Evolutionary conservation across 164 flowering plant species (phyloP), one percentile per base, ranked within the genome.

Genomic region (Buxus sempervirens): DNA sequence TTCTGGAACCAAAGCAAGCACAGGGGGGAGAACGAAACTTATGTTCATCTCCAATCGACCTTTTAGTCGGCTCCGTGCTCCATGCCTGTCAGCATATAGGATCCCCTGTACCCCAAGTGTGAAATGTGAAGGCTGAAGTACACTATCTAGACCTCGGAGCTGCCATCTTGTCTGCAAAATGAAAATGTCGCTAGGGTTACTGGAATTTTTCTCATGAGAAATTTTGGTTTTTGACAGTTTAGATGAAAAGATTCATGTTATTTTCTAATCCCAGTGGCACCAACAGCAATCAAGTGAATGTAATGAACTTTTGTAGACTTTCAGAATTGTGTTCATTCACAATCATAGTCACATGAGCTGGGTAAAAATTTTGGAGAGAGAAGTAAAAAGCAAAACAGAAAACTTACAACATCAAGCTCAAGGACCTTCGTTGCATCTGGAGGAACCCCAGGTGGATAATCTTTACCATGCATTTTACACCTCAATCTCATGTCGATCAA

Each of bases 381-480:
- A 32, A 3, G 38, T 7, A 32, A 3, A 32, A 32, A 32, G 38
- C n/a, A n/a, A n/a, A n/a, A n/a, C n/a, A n/a, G n/a, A n/a, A 38
- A 45, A 68, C 86, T 84, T 82, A 90, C 98, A 62, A 88, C 81
- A 64, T 83, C 79, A 26, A 93, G 91, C 68, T 88, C 88, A 28
- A 93, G 84, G 70, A 90, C 89, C 68, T 72, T 88, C 4, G 85
- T 55, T 41, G 80, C 69, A 32, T 80, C 66, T 13, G 8, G 62
- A 38, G 98, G 90, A 72, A 93, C 79, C 64, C 80, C 86, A n/a
- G 83, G 72, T 56, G 95, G 96, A 76, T 89, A 90, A 64, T 80
- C 88, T 24, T 71, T 70, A 16, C 88, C 90, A 16, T 72, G 53
- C 21, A 86, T 59, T 76, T 80, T 89, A 74, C 84, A 86, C 77